Evolutionary conservation across 306 rosid genomes (phyloP).

Genomic region (Ochetophila trinervis): DNA sequence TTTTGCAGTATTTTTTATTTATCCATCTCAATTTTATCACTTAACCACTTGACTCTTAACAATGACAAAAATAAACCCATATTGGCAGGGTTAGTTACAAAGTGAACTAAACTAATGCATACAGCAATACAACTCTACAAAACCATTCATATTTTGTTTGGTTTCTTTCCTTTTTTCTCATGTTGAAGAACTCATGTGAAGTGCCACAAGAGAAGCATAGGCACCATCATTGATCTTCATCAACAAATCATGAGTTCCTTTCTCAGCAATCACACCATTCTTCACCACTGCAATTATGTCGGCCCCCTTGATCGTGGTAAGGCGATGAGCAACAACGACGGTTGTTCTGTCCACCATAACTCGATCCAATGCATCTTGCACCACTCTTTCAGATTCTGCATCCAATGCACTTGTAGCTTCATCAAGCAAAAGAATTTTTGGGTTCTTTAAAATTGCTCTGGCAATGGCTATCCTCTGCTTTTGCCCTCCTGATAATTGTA

Average conservation of each 20-base stretch:
- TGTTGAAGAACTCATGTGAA: slow-evolving; percentile 30
- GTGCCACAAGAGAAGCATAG: slow-evolving; percentile 32
- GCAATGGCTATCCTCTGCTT: slow-evolving; percentile 2
- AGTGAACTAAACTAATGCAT: too few species aligned
- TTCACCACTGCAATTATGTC: slow-evolving; percentile 59
- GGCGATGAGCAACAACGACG: slow-evolving; percentile 65
- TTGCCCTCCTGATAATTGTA: not conserved
- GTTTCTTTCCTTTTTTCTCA: too few species aligned
- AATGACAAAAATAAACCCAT: too few species aligned
- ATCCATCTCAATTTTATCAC: too few species aligned
- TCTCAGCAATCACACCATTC: slow-evolving; percentile 34
- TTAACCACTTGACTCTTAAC: too few species aligned
- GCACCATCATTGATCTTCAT: slow-evolving; percentile 18
- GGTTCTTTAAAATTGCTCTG: slow-evolving; percentile 19
- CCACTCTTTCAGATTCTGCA: slow-evolving; percentile 74
- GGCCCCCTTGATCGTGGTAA: slow-evolving; percentile 57
- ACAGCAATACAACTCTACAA: too few species aligned
- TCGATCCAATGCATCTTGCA: slow-evolving; percentile 63
- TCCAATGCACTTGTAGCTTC: slow-evolving; percentile 82
- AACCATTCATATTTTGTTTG: too few species aligned
- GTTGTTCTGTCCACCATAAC: slow-evolving; percentile 59
- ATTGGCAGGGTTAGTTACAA: too few species aligned
- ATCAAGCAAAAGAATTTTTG: slow-evolving; percentile 53
- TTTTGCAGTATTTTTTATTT: too few species aligned
- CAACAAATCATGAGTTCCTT: not conserved